These are phyloP conservation scores for Strobilomyces echinocephalus DNA, from an alignment of 768 basidiomycete genomes.

Conservation along the genomic window DNA sequence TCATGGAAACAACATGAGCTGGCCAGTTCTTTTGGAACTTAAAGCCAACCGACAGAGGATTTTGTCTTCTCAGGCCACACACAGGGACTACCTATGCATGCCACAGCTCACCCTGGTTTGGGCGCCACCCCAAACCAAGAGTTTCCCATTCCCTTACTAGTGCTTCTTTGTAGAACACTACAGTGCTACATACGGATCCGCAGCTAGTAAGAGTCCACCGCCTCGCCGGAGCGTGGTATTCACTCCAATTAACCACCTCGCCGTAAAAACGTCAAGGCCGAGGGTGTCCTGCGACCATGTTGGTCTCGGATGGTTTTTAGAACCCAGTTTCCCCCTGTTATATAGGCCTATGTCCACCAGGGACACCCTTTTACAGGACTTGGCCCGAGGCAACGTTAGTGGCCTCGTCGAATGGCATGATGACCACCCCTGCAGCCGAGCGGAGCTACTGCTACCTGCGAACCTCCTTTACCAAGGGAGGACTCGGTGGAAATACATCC, in stretches of 20 bases:
- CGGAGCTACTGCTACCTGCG: neutral
- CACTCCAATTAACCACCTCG: neutral
- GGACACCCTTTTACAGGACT: neutral
- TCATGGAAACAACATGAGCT: neutral
- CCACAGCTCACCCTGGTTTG: neutral
- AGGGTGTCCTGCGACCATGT: slow-evolving; percentile 2
- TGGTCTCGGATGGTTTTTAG: slow-evolving; percentile 6
- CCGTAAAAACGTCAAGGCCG: neutral
- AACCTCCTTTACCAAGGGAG: slow-evolving; percentile 9
- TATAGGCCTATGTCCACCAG: neutral
- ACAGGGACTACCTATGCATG: neutral
- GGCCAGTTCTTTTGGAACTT: neutral
- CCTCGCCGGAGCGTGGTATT: neutral
- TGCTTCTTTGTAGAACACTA: neutral
- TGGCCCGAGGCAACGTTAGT: neutral
- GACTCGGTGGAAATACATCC: neutral
- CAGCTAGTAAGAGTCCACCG: slow-evolving; percentile 3
- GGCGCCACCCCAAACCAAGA: neutral
- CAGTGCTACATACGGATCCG: neutral
- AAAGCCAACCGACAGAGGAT: slow-evolving; percentile 1
- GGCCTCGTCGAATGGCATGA: neutral
- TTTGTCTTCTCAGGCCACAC: slow-evolving; percentile 4
- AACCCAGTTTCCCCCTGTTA: neutral
- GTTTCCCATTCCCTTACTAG: slow-evolving; percentile 4
- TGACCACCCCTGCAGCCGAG: neutral